phyloP scores from a whole-genome alignment of 1,284 basidiomycete genomes.

The Malassezia nana region DNA sequence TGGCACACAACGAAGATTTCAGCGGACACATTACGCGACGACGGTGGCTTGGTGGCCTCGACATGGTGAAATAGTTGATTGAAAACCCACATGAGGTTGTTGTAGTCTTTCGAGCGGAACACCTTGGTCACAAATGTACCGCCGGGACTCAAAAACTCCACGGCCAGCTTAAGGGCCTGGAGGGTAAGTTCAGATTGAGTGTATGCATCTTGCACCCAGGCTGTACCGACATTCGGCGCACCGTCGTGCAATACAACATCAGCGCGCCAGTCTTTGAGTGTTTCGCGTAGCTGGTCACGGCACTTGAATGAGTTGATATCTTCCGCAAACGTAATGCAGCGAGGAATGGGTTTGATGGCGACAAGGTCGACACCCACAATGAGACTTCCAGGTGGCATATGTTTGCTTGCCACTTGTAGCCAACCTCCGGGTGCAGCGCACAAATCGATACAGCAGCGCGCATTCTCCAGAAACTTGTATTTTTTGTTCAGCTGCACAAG shows the following conservation, averaged over 20 bases:
- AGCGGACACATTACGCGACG: slow-evolving; percentile 95
- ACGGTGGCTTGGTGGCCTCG: slow-evolving; percentile 96
- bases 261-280: slow-evolving; percentile 99
- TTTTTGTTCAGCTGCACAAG: slow-evolving; percentile 98
- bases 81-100: slow-evolving; percentile 98
- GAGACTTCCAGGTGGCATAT: slow-evolving; percentile 88
- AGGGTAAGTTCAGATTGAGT: slow-evolving; percentile 93
- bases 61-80: slow-evolving; percentile 90
- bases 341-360: slow-evolving; percentile 88
- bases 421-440: slow-evolving; percentile 98
- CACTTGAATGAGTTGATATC: slow-evolving; percentile 93
- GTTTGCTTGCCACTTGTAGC: slow-evolving; percentile 96
- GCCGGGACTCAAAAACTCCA: slow-evolving; percentile 86
- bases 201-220: slow-evolving; percentile 99
- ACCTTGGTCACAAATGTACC: slow-evolving; percentile 91
- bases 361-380: slow-evolving; percentile 96
- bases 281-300: slow-evolving; percentile 71
- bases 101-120: slow-evolving; percentile 97
- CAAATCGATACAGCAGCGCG: slow-evolving; percentile 91
- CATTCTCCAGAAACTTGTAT: slow-evolving; percentile 78
- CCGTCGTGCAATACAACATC: slow-evolving; percentile 97
- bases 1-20: slow-evolving; percentile 99
- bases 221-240: slow-evolving; percentile 97
- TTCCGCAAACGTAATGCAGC: slow-evolving; percentile 79
- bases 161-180: slow-evolving; percentile 88